Evolutionary conservation across 208 protist genomes (phyloP).

Genomic region (Trypanosomatidae sp.): DNA sequence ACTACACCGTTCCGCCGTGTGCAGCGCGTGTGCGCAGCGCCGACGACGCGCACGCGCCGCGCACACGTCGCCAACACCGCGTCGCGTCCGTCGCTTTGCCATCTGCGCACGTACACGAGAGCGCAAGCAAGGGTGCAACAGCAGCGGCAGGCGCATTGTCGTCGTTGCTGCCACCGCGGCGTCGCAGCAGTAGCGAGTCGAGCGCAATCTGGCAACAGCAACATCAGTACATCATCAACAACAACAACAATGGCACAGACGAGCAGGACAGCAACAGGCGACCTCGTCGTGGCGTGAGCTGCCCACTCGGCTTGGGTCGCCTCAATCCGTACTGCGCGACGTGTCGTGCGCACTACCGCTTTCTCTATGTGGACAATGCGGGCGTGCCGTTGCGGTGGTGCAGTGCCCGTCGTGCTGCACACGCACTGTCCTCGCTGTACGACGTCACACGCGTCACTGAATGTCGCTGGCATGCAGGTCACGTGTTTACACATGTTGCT

Average conservation of each 20-base stretch:
- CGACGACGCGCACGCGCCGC: too few species aligned
- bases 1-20: too few species aligned
- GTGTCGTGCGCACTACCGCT: constrained; percentile 56
- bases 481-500: too few species aligned
- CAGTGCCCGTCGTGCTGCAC: constrained; percentile 10
- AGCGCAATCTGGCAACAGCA: too few species aligned
- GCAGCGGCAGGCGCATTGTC: background rate
- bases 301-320: constrained; percentile 41
- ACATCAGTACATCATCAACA: too few species aligned
- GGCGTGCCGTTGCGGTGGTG: constrained; percentile 37
- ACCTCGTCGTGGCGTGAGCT: too few species aligned
- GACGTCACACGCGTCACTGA: too few species aligned
- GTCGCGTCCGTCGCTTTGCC: background rate
- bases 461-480: too few species aligned
- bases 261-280: too few species aligned
- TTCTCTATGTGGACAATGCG: constrained; percentile 52
- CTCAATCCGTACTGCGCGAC: constrained; percentile 77
- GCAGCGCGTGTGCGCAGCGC: too few species aligned
- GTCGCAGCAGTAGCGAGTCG: background rate
- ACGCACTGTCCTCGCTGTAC: too few species aligned
- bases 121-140: background rate
- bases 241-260: too few species aligned
- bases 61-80: background rate
- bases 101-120: background rate
- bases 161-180: background rate